phyloP scores from a whole-genome alignment of 176 grass and related monocot species.

The Stipa capillata region DNA sequence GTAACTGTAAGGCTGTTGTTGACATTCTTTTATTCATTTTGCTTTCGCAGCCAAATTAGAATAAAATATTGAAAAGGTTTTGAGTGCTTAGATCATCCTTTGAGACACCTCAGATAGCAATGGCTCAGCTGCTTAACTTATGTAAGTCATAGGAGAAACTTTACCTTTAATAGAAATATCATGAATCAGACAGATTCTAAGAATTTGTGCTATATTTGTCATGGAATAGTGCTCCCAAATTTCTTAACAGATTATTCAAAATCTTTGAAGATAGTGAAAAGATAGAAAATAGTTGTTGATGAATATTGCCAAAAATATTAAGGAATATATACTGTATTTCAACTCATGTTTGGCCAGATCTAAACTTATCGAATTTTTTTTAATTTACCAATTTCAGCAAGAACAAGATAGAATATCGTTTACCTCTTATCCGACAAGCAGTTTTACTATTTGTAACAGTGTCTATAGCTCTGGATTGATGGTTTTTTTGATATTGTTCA shows the following conservation, averaged over 20 bases:
- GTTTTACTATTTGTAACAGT: not conserved
- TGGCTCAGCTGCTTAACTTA: constrained; percentile 2
- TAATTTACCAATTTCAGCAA: not conserved
- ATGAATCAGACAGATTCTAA: no score
- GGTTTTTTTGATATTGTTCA: not conserved
- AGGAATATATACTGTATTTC: not conserved
- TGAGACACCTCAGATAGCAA: not conserved
- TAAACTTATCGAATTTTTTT: not conserved
- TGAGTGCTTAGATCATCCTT: constrained; percentile 12
- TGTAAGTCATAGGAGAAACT: constrained; percentile 2
- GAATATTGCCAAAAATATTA: not conserved
- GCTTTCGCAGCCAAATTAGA: not conserved
- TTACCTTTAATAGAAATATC: not conserved
- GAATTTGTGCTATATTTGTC: not conserved
- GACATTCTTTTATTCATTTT: constrained; percentile 19
- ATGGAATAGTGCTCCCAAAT: not conserved
- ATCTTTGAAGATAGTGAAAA: not conserved
- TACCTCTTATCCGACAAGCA: no score
- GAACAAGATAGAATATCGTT: not conserved
- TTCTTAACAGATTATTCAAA: not conserved
- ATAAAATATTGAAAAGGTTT: constrained; percentile 15
- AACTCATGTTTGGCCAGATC: not conserved
- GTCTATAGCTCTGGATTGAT: not conserved
- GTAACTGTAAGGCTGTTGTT: constrained; percentile 39
- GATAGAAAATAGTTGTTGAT: not conserved